A percentile compares a stretch with the other conserved stretches of the same genome.
phyloP scores from a whole-genome alignment of 345 rosid species.

The Sisymbrium irio region DNA sequence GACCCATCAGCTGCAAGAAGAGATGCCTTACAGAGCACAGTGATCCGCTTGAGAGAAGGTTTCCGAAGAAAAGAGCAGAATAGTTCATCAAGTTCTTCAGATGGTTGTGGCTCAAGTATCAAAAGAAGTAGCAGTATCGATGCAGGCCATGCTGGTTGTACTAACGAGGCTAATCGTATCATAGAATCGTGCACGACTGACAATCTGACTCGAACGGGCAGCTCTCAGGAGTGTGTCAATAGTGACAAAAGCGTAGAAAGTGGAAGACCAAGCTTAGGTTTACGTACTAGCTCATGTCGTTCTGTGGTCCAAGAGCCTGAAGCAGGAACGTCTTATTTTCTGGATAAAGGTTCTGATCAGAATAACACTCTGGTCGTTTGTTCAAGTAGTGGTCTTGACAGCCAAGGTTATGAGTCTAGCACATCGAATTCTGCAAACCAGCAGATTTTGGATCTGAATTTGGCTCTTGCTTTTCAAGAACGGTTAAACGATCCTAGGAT shows the following conservation, averaged over 20 bases:
- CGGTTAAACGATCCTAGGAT: slow-evolving; percentile 88
- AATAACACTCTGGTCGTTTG: slow-evolving; percentile 55
- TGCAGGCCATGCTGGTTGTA: slow-evolving; percentile 63
- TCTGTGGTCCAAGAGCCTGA: slow-evolving; percentile 87
- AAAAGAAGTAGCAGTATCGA: slow-evolving; percentile 91
- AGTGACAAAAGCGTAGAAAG: slow-evolving; percentile 97
- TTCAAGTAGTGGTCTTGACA: slow-evolving; percentile 85
- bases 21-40: slow-evolving; percentile 94
- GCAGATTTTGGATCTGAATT: slow-evolving; percentile 77
- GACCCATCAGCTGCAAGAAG: slow-evolving; percentile 94
- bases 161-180: slow-evolving; percentile 56
- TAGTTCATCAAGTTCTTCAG: slow-evolving; percentile 95
- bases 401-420: slow-evolving; percentile 96
- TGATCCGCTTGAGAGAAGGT: slow-evolving; percentile 95
- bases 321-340: slow-evolving; percentile 52
- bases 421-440: slow-evolving; percentile 79
- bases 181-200: slow-evolving; percentile 49
- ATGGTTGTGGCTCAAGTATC: slow-evolving; percentile 96
- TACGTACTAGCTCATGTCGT: slow-evolving; percentile 88
- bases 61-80: slow-evolving; percentile 88
- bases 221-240: slow-evolving; percentile 77
- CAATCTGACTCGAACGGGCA: slow-evolving; percentile 55
- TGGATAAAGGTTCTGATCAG: slow-evolving; percentile 65
- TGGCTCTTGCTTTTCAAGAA: slow-evolving; percentile 87
- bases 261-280: slow-evolving; percentile 88